Conservation (phyloP, 306 rosid genomes). For the Abrus precatorius region DNA sequence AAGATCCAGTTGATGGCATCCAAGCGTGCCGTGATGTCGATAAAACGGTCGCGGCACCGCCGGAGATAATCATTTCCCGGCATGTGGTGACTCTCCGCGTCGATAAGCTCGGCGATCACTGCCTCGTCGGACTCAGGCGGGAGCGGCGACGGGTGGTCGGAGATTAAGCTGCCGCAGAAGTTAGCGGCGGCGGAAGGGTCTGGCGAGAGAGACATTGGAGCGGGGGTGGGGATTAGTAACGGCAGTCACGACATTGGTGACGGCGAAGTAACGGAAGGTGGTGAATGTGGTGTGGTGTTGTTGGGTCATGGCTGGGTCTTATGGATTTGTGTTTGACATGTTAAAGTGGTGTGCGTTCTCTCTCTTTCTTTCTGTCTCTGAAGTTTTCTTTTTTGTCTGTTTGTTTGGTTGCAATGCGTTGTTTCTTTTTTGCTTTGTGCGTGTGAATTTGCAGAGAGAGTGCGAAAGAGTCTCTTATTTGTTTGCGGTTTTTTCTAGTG, state of each 20-base stretch:
- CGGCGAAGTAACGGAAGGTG: conserved; percentile 14
- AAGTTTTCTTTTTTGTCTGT: conserved; percentile 48
- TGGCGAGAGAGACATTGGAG: conserved; percentile 49
- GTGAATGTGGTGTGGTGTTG: conserved; percentile 1
- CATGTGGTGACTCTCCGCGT: conserved; percentile 47
- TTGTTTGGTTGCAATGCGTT: not conserved
- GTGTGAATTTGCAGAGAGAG: conserved; percentile 33
- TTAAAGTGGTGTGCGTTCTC: not conserved
- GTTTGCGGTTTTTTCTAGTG: conserved; percentile 4
- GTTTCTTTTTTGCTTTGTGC: conserved; percentile 10
- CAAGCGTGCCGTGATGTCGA: conserved; percentile 61
- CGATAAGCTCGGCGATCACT: conserved; percentile 42
- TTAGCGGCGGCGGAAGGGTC: conserved; percentile 32
- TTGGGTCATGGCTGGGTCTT: conserved; percentile 53
- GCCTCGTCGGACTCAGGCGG: conserved; percentile 36
- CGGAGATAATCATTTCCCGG: conserved; percentile 57
- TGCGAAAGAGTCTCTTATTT: conserved; percentile 16
- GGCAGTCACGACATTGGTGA: conserved; percentile 40
- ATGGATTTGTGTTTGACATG: conserved; percentile 51
- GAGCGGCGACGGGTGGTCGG: not conserved
- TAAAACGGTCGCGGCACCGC: conserved; percentile 54
- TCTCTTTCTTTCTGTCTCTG: conserved; percentile 6
- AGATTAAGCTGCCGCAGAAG: conserved; percentile 45
- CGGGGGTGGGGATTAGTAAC: not conserved
- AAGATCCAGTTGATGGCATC: conserved; percentile 86